Evolutionary conservation across 805 yeast genomes (phyloP).

Genomic region (Kodamaea leandrae): DNA sequence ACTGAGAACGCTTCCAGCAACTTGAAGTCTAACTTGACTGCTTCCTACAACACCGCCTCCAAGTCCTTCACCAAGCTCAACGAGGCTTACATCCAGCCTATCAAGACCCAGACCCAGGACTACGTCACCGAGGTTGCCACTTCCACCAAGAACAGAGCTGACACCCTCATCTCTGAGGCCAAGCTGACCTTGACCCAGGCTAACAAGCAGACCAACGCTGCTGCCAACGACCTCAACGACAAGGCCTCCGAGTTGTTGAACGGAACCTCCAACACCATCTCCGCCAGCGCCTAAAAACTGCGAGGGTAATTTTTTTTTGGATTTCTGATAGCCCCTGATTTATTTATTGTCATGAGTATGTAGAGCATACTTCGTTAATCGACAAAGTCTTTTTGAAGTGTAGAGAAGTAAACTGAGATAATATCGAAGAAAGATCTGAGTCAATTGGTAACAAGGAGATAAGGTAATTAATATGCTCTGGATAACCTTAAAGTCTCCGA

Average conservation of each 20-base stretch:
- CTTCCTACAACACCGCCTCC: slow-evolving; percentile 34
- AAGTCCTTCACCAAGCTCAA: slow-evolving; percentile 32
- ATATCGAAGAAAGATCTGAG: too few species aligned
- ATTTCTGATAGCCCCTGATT: neutral
- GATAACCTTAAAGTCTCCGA: too few species aligned
- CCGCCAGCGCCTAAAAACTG: slow-evolving; percentile 14
- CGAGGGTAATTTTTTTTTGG: neutral
- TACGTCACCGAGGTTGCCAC: slow-evolving; percentile 36
- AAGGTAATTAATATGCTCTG: too few species aligned
- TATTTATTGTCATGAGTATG: slow-evolving; percentile 5
- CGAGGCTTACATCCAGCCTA: slow-evolving; percentile 37
- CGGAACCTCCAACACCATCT: slow-evolving; percentile 13
- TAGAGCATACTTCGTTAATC: neutral
- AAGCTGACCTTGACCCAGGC: slow-evolving; percentile 11
- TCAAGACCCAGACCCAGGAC: slow-evolving; percentile 37
- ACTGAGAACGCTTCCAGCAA: slow-evolving; percentile 3
- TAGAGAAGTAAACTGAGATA: too few species aligned
- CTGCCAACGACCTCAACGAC: slow-evolving; percentile 9
- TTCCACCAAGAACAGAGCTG: slow-evolving; percentile 35
- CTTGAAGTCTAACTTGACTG: slow-evolving; percentile 25
- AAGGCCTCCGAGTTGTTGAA: slow-evolving; percentile 14
- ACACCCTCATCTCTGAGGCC: slow-evolving; percentile 24
- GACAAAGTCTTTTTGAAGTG: too few species aligned
- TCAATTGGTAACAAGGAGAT: too few species aligned
- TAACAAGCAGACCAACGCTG: slow-evolving; percentile 4